Evolutionary conservation across 2,329 filamentous ascomycete genomes (phyloP), one percentile per base, ranked within the genome.

Genomic region (Dactylellina haptotyla): DNA sequence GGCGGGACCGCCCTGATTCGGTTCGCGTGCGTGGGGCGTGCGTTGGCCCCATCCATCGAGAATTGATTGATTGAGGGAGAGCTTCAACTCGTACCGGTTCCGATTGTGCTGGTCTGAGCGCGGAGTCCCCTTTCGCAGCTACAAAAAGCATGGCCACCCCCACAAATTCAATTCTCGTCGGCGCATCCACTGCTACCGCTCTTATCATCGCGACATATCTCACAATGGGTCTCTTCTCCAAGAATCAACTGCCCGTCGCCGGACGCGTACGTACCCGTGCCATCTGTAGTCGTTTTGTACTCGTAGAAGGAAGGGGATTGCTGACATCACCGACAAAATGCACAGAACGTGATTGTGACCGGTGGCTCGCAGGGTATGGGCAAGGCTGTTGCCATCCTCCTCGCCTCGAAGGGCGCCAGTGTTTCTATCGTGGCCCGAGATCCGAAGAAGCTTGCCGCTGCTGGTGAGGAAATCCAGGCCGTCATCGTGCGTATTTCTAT

Each of bases 291-390:
- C 53, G 58, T 45, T n/a, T 61, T 57, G n/a, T 16, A 20, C 48
- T 10, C 14, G 2, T 46, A n/a, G n/a, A n/a, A n/a, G n/a, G n/a
- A n/a, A n/a, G n/a, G n/a, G n/a, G n/a, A n/a, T n/a, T n/a, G 23
- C 75, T 79, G 41, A 79, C 59, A 53, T 46, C 23, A 20, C 41
- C 2, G 12, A 10, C 16, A 18, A 4, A 59, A 63, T 20, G 71
- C 64, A 30, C 77, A 97, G 93, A 97, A 93, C 1, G 85, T 96
- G 58, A 84, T 98, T 63, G 84, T 99, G 58, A 99, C 95, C 0
- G 95, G 95, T 50, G 93, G 89, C 30, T 97, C 95, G 0, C 91
- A 97, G 79, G 95, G 95, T 67, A 92, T 97, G 90, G 95, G 95
- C 71, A 88, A 89, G 77, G 87, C 88, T 57, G 87, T 89, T 18